Base-by-base conservation (phyloP, 768 basidiomycete genomes). In the Termitomyces sp. region DNA sequence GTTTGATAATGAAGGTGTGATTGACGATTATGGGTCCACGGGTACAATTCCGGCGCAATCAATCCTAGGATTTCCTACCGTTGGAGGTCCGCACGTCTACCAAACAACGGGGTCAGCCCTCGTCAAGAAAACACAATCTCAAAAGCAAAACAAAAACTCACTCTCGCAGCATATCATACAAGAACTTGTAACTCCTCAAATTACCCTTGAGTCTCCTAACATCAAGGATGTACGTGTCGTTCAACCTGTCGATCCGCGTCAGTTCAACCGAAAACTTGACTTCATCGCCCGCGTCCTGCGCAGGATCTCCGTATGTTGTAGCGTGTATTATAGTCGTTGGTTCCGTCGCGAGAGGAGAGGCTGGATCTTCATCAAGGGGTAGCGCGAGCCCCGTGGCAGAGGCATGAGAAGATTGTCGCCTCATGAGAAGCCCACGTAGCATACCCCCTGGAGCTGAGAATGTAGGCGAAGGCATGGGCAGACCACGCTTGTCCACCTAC, bases 211-310 rank as follows among this genome's bases (percentile, higher is more conserved):
- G 70, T 63, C 97, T 76, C 67, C 95, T 85, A 69, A 98, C 88
- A 74, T 98, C 95, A 66, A 98, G 79, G 73, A 89, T 89, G 72
- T 89, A 95, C 47, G 95, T 91, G 69, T 93, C 92, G 64, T 88
- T 91, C 66, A 98, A 79, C 62, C 93, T 85, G 72, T 93, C 89
- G 66, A 99, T 79, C 66, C 91, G 78, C 49, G 96, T 98, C 62
- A 99, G 74, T 76, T 99, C 97, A 61, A 98, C 89, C 13, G 87
- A 92, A 78, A 98, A 98, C 65, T 92, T 86, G 65, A 99, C 93
- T 84, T 98, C 97, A 66, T 96, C 96, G 33, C 94, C 94, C 20
- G 85, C 84, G 68, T 98, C 97, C 65, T 90, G 83, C 4, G 79
- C 69, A n/a, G 76, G 65, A 58, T 91, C 91, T 15, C 95, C 95